A percentile compares a stretch with the other conserved stretches of the same genome.
Evolutionary conservation across 2,329 filamentous ascomycete genomes (phyloP).

Genomic region (Xylaria sp.): DNA sequence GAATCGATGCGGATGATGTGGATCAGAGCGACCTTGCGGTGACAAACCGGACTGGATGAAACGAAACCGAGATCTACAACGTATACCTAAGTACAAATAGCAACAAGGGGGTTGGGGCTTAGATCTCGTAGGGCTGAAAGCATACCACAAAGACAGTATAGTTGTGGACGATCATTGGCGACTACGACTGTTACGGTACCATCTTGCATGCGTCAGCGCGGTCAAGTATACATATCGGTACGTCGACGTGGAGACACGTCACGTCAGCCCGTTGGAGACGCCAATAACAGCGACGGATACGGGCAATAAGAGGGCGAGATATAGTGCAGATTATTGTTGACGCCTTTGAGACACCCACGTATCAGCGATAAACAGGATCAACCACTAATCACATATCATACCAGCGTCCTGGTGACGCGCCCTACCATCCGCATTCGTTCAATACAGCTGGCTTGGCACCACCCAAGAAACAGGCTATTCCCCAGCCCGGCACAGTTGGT

Average conservation of each 20-base stretch:
- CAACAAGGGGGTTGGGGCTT: slow-evolving; percentile 21
- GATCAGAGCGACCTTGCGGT: not conserved
- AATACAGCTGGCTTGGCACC: slow-evolving; percentile 22
- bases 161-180: slow-evolving; percentile 25
- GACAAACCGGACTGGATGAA: slow-evolving; percentile 11
- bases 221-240: slow-evolving; percentile 15
- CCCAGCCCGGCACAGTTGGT: slow-evolving; percentile 4
- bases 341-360: slow-evolving; percentile 9
- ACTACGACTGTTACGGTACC: slow-evolving; percentile 15
- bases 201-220: slow-evolving; percentile 25
- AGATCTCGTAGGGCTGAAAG: slow-evolving; percentile 34
- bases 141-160: slow-evolving; percentile 15
- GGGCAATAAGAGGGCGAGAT: not conserved
- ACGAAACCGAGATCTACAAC: slow-evolving; percentile 26
- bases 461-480: not conserved
- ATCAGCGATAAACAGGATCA: slow-evolving; percentile 5
- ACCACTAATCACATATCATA: slow-evolving; percentile 18
- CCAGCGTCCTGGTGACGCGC: slow-evolving; percentile 18
- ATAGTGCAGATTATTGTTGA: not conserved
- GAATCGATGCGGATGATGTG: slow-evolving; percentile 3
- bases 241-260: slow-evolving; percentile 24
- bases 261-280: slow-evolving; percentile 17
- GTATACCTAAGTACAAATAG: slow-evolving; percentile 19
- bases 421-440: slow-evolving; percentile 12
- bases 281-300: slow-evolving; percentile 24